Base-by-base conservation (phyloP, 106 monocot genomes). In the Dioscorea alata region DNA sequence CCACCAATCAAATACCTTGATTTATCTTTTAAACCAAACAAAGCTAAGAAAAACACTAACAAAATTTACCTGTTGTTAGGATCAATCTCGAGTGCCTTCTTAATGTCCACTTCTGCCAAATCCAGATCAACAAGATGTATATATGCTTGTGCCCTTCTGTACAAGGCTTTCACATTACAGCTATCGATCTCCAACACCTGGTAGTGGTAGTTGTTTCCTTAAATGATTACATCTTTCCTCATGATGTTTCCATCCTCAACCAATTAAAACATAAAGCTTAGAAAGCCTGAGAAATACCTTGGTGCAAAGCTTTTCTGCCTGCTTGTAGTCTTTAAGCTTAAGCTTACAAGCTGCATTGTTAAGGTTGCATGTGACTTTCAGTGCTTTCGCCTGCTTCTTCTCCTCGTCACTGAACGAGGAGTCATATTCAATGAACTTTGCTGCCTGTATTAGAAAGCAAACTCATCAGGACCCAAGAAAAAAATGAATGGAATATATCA, bases 61-160 rank as follows among this genome's bases (percentile, higher is more conserved):
- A 64, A 13, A 61, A 6, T 18, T 49, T 66, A 82, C 92, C 85
- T 83, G 68, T 92, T 92, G 58, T 88, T 71, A 19, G 92, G 92
- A 51, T 92, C 88, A 34, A 92, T 92, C 57, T 92, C 92, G 16
- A 92, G 82, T 16, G 92, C 87, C 53, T 83, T 92, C 83, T 92
- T 92, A 18, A 92, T 82, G 66, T 93, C 89, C 57, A 78, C 17
- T 75, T 93, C 93, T 13, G 93, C 89, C 76, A 93, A 78, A 63
- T 93, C 93, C 19, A 93, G 71, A 73, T 93, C 93, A 42, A 79
- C 74, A 23, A 86, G 74, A 9, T 89, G 71, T 20, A 89, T 86
- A 72, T 84, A 76, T 2, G 89, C 89, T 66, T 89, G 93, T 2
- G 93, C 93, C 50, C 93, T 86, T 35, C 93, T 72, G 62, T 93